Base-by-base conservation (phyloP, 1,284 basidiomycete species). In the Chalciporus piperatoides region DNA sequence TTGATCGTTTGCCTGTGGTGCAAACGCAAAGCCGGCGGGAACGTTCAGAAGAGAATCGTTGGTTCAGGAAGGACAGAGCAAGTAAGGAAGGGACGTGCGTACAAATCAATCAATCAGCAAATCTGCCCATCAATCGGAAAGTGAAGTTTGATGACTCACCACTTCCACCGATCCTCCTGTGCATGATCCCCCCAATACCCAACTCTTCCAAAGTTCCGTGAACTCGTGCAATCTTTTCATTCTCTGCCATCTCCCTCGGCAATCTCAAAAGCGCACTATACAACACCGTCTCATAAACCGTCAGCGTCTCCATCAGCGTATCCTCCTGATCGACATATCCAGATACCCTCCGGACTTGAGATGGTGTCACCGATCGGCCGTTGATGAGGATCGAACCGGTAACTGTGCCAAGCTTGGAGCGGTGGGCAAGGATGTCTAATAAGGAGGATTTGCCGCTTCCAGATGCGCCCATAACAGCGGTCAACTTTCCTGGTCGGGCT, bases 321-420 rank as follows among this genome's bases (percentile, higher is more conserved):
- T 99, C 96, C 68, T 98, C 96, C 70, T 99, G 96, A 67, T 99
- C 96, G 45, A 99, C 96, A 60, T 90, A 99, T 28, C 96, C 96
- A 53, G 88, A 84, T 9, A 97, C 85, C 25, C 84, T 81, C 63
- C 85, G 86, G 76, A 92, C 97, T 61, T 88, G 82, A 33, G 77
- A 71, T 60, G 92, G 79, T 41, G 75, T 73, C 38, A 97, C 86
- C 52, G 80, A 77, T 2, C 90, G 78, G 0, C 95, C 94, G 62
- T 98, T 98, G 48, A 98, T 83, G 21, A 92, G 80, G 37, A 86
- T 87, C 15, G 77, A 78, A 1, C 95, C 95, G 21, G 72, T 68
- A 0, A 95, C 86, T 2, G 61, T 60, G 1, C 96, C 96, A 4
- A 84, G 78, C 73, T 99, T 98, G 58, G 79, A 72, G 67, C 93